phyloP scores from a whole-genome alignment of 1,139 yeast species.

The Debaryomycetaceae sp. region DNA sequence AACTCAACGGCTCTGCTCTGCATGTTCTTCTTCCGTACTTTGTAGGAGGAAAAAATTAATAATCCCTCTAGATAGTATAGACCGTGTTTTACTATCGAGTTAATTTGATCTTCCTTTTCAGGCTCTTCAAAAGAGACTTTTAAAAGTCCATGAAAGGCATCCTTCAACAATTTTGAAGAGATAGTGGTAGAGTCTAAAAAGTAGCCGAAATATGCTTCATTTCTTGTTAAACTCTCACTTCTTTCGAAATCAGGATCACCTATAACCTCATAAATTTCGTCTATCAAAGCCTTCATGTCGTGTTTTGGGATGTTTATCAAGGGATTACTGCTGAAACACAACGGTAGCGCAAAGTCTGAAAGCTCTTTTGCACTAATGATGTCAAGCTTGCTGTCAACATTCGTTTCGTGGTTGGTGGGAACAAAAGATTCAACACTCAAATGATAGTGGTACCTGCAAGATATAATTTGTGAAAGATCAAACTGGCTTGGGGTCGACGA shows the following conservation, averaged over 20 bases:
- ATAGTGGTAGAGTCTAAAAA: conserved; percentile 50
- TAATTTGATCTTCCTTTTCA: conserved; percentile 6
- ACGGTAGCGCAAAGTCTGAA: conserved; percentile 58
- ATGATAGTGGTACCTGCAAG: conserved; percentile 72
- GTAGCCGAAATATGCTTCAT: conserved; percentile 42
- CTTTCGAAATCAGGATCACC: conserved; percentile 58
- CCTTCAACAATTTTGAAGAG: conserved; percentile 47
- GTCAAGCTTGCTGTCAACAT: conserved; percentile 33
- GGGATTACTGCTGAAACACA: conserved; percentile 62
- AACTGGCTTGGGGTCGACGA: conserved; percentile 39
- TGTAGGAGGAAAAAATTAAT: conserved; percentile 61
- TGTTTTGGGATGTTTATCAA: conserved; percentile 54
- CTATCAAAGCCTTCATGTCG: conserved; percentile 71
- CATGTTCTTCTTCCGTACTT: conserved; percentile 65
- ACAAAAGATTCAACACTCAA: conserved; percentile 55
- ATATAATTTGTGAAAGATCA: conserved; percentile 69
- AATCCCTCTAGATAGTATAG: conserved; percentile 73
- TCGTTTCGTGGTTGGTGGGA: conserved; percentile 68
- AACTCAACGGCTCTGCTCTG: conserved; percentile 81
- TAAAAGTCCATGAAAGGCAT: conserved; percentile 58
- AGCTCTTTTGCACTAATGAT: conserved; percentile 51
- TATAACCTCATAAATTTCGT: conserved; percentile 65
- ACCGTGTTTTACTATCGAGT: conserved; percentile 40
- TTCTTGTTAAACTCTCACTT: conserved; percentile 35
- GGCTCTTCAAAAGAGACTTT: conserved; percentile 21